Evolutionary conservation across 2,329 filamentous ascomycete genomes (phyloP), one percentile per base, ranked within the genome.

Genomic region (Parascedosporium putredinis): DNA sequence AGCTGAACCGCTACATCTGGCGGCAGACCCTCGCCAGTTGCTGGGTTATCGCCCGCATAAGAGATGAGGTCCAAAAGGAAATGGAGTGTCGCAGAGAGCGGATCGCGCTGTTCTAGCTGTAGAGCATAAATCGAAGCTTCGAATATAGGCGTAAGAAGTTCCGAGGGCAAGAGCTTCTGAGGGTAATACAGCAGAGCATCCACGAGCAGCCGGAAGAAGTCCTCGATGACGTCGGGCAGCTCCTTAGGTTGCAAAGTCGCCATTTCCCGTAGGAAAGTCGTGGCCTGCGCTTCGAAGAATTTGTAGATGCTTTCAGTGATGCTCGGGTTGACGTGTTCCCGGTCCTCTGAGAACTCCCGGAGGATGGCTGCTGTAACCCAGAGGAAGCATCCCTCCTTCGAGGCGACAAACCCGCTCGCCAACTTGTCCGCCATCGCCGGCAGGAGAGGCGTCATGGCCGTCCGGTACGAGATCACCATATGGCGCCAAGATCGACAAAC

Each of bases 281-380:
- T 86, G 2, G 90, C 87, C 67, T 98, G 93, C 50, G 88, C 84
- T 65, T 96, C 89, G 62, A 95, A 96, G 69, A 98, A 98, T 51
- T 80, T 79, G 68, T 94, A 98, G 50, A 98, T 94, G 55, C 86
- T 86, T 50, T 88, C 82, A 14, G 86, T 87, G 5, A 88, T 94
- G n/a, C 78, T 72, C 47, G 83, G 76, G 50, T 91, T 84, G 18
- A 97, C 86, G 53, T 86, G 81, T 57, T 95, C 89, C 38, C 86
- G 81, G 38, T 91, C 89, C 58, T 95, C 88, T 0, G 88, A 93
- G 62, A 97, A 98, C 64, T 98, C 93, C 52, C 93, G 85, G 25
- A 98, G 78, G 54, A 98, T 94, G 7, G 91, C 88, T 55, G 90
- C 87, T 2, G 91, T 96, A 1, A 93, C 91, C 93, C 93, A 98